Percentiles rank a stretch among this genome's conserved stretches.
These are phyloP conservation scores for Capronia americana DNA, from an alignment of 2,329 filamentous ascomycete species.

Conservation along the genomic window DNA sequence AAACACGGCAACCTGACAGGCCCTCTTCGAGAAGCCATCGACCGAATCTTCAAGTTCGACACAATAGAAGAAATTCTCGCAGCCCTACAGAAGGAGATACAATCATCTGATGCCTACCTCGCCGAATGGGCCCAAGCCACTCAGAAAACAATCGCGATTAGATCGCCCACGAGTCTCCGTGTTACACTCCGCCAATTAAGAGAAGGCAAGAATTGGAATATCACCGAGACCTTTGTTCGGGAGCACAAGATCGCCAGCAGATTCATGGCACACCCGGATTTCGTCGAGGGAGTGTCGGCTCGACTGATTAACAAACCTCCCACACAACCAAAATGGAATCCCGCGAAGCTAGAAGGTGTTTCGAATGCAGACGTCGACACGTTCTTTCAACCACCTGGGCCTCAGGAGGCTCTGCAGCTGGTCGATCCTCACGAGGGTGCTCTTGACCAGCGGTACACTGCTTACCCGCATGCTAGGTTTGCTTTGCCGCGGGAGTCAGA, in stretches of 20 bases:
- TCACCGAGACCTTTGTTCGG: conserved; percentile 80
- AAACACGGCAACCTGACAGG: conserved; percentile 63
- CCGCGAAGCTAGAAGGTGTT: conserved; percentile 73
- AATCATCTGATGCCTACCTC: conserved; percentile 56
- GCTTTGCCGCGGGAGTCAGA: conserved; percentile 73
- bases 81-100: conserved; percentile 63
- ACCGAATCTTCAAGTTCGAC: conserved; percentile 76
- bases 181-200: conserved; percentile 86
- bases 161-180: conserved; percentile 85
- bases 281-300: conserved; percentile 87
- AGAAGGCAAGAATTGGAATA: conserved; percentile 75
- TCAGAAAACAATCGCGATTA: conserved; percentile 72
- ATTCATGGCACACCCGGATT: conserved; percentile 93
- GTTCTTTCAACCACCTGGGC: conserved; percentile 69
- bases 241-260: conserved; percentile 83
- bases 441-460: conserved; percentile 62
- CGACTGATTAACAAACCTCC: conserved; percentile 74
- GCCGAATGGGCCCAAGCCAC: conserved; percentile 80
- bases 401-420: conserved; percentile 61
- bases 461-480: conserved; percentile 74
- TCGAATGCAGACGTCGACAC: conserved; percentile 62
- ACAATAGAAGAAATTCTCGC: conserved; percentile 72
- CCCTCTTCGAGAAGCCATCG: conserved; percentile 77
- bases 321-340: conserved; percentile 75
- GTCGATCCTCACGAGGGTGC: conserved; percentile 54